phyloP scores from a whole-genome alignment of 305 asterid genomes.

The Fraxinus paxiana region DNA sequence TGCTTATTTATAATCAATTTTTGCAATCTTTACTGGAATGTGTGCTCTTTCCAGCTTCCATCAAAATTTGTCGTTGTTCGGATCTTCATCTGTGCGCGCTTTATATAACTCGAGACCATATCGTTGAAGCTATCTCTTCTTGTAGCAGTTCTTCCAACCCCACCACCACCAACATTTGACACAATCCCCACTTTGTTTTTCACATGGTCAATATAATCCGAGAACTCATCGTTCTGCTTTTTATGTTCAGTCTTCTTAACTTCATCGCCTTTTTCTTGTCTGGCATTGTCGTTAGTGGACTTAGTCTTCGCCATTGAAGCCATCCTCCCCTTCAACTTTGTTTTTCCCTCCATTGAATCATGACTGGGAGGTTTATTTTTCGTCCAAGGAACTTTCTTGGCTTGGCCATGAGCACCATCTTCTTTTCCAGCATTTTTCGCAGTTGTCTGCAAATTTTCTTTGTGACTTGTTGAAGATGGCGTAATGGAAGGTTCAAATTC shows the following conservation, averaged over 20 bases:
- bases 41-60: constrained; percentile 21
- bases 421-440: neutral
- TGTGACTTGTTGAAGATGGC: neutral
- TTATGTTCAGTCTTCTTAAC: neutral
- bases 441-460: neutral
- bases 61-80: constrained; percentile 31
- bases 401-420: neutral
- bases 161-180: constrained; percentile 11
- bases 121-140: constrained; percentile 60
- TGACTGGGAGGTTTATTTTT: neutral
- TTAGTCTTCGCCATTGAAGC: neutral
- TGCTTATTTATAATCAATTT: neutral
- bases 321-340: neutral
- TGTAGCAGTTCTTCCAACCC: constrained; percentile 14
- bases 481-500: neutral
- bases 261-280: neutral
- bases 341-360: neutral
- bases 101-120: constrained; percentile 40
- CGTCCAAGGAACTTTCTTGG: neutral
- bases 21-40: neutral
- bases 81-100: constrained; percentile 39
- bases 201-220: constrained; percentile 32
- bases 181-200: constrained; percentile 31
- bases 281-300: neutral
- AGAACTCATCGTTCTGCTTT: constrained; percentile 5